These are phyloP conservation scores for Stellera chamaejasme DNA, from an alignment of 345 rosid genomes.

Conservation along the genomic window DNA sequence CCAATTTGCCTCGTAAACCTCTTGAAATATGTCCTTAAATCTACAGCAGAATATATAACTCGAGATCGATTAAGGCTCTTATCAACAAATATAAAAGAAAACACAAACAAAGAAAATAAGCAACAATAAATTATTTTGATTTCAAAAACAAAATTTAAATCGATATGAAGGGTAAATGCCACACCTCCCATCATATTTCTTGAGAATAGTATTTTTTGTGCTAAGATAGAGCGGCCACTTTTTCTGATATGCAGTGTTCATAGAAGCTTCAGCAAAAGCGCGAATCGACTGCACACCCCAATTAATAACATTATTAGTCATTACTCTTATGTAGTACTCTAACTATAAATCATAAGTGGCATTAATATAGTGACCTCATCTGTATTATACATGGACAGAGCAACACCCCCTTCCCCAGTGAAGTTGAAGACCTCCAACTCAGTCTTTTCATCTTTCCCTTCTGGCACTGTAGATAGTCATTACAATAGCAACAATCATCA, in stretches of 20 bases:
- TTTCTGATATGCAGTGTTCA: conserved; percentile 85
- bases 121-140: neutral
- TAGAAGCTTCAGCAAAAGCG: conserved; percentile 90
- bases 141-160: conserved; percentile 2
- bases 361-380: conserved; percentile 58
- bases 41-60: conserved; percentile 31
- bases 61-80: neutral
- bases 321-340: conserved; percentile 1
- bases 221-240: conserved; percentile 99
- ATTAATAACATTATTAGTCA: conserved; percentile 6
- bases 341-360: neutral
- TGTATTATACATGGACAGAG: conserved; percentile 91
- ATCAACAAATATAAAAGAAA: neutral
- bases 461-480: conserved; percentile 44
- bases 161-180: conserved; percentile 1
- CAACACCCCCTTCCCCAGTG: conserved; percentile 90
- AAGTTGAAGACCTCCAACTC: conserved; percentile 83
- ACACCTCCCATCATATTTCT: conserved; percentile 99
- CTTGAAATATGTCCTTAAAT: conserved; percentile 97
- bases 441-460: conserved; percentile 64
- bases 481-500: neutral
- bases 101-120: neutral
- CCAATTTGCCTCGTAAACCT: conserved; percentile 92
- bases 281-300: conserved; percentile 60
- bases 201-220: conserved; percentile 95